phyloP scores from a whole-genome alignment of 2,329 filamentous ascomycete genomes.

The Whalleya microplaca region DNA sequence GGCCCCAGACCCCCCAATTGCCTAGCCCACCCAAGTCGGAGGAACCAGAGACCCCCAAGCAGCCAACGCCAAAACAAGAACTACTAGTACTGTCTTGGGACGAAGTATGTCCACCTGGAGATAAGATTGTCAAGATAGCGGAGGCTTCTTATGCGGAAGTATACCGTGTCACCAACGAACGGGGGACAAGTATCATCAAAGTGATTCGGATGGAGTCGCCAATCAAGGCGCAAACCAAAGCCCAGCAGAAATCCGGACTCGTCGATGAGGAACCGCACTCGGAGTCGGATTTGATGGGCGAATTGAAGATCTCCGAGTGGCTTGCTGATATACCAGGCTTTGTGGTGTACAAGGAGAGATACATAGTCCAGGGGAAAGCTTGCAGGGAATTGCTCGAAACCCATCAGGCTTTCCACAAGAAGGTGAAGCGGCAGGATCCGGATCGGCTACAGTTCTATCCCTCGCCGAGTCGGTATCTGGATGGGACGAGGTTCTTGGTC shows the following conservation, averaged over 20 bases:
- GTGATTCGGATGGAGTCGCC: conserved; percentile 63
- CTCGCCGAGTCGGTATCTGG: conserved; percentile 61
- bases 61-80: conserved; percentile 20
- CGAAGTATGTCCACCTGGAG: conserved; percentile 58
- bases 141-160: conserved; percentile 70
- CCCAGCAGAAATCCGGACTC: conserved; percentile 56
- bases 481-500: conserved; percentile 61
- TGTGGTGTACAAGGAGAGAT: conserved; percentile 67
- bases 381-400: conserved; percentile 59
- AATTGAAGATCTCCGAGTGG: conserved; percentile 66
- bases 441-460: conserved; percentile 64
- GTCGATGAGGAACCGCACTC: conserved; percentile 63
- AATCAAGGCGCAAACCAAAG: conserved; percentile 60
- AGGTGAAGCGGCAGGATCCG: conserved; percentile 58
- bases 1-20: conserved; percentile 13
- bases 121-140: conserved; percentile 64
- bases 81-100: conserved; percentile 57
- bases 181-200: conserved; percentile 68
- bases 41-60: conserved; percentile 15
- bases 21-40: conserved; percentile 12
- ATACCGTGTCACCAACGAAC: conserved; percentile 62
- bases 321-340: conserved; percentile 67
- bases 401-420: conserved; percentile 61
- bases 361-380: conserved; percentile 60
- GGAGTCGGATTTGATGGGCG: conserved; percentile 58